A percentile compares a stretch with the other conserved stretches of the same genome.
These are phyloP conservation scores for Ensete ventricosum DNA, from an alignment of 176 grass and related monocot species.

Conservation along the genomic window DNA sequence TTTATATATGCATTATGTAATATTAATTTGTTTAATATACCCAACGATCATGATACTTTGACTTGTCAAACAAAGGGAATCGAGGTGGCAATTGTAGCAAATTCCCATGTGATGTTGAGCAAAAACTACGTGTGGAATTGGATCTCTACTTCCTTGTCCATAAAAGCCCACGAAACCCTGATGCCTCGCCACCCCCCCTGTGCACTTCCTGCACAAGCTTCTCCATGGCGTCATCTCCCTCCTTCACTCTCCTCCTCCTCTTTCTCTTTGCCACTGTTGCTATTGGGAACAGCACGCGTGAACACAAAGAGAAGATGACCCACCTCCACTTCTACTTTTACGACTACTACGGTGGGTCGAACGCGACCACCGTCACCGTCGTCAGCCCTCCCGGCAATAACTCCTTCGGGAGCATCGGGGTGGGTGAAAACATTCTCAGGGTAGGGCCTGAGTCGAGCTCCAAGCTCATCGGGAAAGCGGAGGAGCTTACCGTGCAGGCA, in stretches of 20 bases:
- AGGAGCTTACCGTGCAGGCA: constrained; percentile 24
- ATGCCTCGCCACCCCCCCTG: no score
- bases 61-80: no score
- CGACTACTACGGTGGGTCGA: constrained; percentile 17
- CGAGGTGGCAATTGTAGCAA: no score
- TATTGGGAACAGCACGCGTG: no score
- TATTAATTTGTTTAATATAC: no score
- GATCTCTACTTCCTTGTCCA: no score
- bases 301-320: not conserved
- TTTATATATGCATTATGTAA: no score
- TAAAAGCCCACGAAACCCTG: no score
- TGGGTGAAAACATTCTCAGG: constrained; percentile 22
- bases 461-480: constrained; percentile 24
- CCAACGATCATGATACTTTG: no score
- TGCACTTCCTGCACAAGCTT: no score
- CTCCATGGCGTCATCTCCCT: not conserved
- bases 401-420: constrained; percentile 16
- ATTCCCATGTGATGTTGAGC: no score
- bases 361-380: not conserved
- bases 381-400: not conserved
- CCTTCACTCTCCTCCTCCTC: not conserved
- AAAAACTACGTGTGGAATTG: no score
- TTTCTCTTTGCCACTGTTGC: not conserved
- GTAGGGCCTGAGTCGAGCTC: constrained; percentile 20
- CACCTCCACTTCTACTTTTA: constrained; percentile 30